These are phyloP conservation scores for Xenoacremonium recifei DNA, from an alignment of 2,329 filamentous ascomycete genomes.

Conservation along the genomic window DNA sequence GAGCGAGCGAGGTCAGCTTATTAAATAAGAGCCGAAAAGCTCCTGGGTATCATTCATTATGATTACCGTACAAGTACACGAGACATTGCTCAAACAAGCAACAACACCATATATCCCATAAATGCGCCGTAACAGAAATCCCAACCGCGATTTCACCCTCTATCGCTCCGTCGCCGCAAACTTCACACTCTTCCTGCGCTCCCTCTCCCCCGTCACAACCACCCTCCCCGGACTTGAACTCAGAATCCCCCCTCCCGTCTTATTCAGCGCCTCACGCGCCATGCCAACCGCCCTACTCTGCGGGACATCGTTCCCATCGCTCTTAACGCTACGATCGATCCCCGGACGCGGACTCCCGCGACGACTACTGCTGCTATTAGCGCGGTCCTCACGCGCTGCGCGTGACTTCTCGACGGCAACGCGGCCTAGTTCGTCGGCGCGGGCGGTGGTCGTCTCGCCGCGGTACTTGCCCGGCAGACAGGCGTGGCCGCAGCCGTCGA, in stretches of 20 bases:
- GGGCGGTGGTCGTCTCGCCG: constrained; percentile 42
- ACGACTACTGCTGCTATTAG: constrained; percentile 20
- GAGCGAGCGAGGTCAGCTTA: no score
- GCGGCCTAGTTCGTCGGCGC: constrained; percentile 52
- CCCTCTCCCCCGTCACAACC: constrained; percentile 40
- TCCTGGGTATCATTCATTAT: no score
- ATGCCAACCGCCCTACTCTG: constrained; percentile 61
- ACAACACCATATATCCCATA: no score
- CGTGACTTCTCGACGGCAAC: constrained; percentile 41
- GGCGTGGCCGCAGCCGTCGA: constrained; percentile 64
- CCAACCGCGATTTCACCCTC: no score
- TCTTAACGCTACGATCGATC: constrained; percentile 30
- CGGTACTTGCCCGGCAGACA: constrained; percentile 59
- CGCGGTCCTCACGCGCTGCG: constrained; percentile 21
- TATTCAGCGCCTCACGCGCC: constrained; percentile 52
- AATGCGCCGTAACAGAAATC: no score
- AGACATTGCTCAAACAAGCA: no score
- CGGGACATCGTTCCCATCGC: constrained; percentile 53
- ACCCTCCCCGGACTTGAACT: constrained; percentile 49
- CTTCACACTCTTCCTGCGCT: constrained; percentile 64
- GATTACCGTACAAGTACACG: no score
- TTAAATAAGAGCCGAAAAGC: no score
- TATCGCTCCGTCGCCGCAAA: constrained; percentile 45
- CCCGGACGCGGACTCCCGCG: constrained; percentile 28
- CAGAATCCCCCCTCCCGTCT: constrained; percentile 36